Evolutionary conservation across 495 filamentous ascomycete species (phyloP).

Genomic region (Penicillium coffeae): DNA sequence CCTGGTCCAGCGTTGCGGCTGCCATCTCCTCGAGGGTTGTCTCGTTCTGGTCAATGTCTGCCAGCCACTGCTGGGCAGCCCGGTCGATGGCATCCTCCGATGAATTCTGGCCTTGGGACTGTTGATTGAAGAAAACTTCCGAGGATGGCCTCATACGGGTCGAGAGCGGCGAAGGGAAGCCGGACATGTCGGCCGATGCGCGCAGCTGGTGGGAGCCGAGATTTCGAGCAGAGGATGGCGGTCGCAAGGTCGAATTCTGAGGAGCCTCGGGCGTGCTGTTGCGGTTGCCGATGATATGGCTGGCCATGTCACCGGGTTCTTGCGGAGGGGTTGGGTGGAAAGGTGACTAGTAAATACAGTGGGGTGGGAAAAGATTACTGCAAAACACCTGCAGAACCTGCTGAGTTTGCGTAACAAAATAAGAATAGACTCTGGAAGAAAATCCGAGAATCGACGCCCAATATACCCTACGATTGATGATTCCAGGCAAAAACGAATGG

Average conservation of each 20-base stretch:
- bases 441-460: conserved; percentile 11
- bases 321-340: conserved; percentile 22
- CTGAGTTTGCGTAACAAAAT: conserved; percentile 64
- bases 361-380: conserved; percentile 37
- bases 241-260: conserved; percentile 78
- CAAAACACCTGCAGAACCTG: conserved; percentile 84
- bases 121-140: conserved; percentile 83
- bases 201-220: conserved; percentile 82
- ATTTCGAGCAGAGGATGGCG: conserved; percentile 79
- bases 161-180: conserved; percentile 71
- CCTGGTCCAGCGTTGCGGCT: conserved; percentile 93
- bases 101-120: conserved; percentile 58
- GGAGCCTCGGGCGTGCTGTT: conserved; percentile 96
- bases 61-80: conserved; percentile 96
- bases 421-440: conserved; percentile 16
- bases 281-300: conserved; percentile 78
- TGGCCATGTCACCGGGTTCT: conserved; percentile 45
- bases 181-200: conserved; percentile 95
- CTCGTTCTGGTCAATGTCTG: conserved; percentile 98
- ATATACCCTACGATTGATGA: conserved; percentile 22
- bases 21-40: conserved; percentile 98
- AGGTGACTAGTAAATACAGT: conserved; percentile 40
- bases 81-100: conserved; percentile 86
- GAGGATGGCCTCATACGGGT: conserved; percentile 90
- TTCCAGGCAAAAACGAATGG: conserved; percentile 31